Percentiles rank a stretch among this genome's conserved stretches.
These are phyloP conservation scores for Nakaseomyces delphensis DNA, from an alignment of 1,139 yeast species.

Conservation along the genomic window DNA sequence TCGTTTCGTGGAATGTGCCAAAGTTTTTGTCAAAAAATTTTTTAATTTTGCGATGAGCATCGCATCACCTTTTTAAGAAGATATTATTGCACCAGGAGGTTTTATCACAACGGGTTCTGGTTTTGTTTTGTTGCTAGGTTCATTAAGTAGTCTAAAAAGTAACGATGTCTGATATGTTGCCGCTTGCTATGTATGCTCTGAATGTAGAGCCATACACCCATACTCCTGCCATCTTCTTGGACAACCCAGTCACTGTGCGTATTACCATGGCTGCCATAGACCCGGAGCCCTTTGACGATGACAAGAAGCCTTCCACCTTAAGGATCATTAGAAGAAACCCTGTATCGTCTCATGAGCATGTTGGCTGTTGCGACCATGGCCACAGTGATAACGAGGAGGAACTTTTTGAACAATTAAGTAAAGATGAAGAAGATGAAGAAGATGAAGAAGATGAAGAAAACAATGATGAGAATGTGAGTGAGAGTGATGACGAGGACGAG, in stretches of 20 bases:
- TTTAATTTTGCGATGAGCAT: not conserved
- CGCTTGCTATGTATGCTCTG: slow-evolving; percentile 78
- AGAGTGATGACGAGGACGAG: slow-evolving; percentile 29
- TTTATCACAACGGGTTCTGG: not conserved
- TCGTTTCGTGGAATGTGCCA: not conserved
- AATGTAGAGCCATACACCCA: slow-evolving; percentile 81
- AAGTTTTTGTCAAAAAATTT: not conserved
- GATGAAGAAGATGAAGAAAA: slow-evolving; percentile 33
- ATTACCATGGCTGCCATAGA: slow-evolving; percentile 93
- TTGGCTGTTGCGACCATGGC: slow-evolving; percentile 41
- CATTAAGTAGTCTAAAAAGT: not conserved
- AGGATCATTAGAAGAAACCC: slow-evolving; percentile 73
- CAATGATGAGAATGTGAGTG: slow-evolving; percentile 29
- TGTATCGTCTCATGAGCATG: slow-evolving; percentile 36
- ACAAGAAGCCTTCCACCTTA: slow-evolving; percentile 74
- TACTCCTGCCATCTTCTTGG: slow-evolving; percentile 76
- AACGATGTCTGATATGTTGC: slow-evolving; percentile 59
- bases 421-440: slow-evolving; percentile 37
- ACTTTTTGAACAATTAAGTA: slow-evolving; percentile 31
- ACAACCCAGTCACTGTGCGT: slow-evolving; percentile 81
- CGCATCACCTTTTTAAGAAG: too few species aligned
- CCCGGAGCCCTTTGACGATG: slow-evolving; percentile 76
- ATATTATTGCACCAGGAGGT: too few species aligned
- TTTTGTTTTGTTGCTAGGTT: not conserved
- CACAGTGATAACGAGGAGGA: slow-evolving; percentile 37